phyloP scores from a whole-genome alignment of 1,139 yeast species.

The Arxiozyma telluris region DNA sequence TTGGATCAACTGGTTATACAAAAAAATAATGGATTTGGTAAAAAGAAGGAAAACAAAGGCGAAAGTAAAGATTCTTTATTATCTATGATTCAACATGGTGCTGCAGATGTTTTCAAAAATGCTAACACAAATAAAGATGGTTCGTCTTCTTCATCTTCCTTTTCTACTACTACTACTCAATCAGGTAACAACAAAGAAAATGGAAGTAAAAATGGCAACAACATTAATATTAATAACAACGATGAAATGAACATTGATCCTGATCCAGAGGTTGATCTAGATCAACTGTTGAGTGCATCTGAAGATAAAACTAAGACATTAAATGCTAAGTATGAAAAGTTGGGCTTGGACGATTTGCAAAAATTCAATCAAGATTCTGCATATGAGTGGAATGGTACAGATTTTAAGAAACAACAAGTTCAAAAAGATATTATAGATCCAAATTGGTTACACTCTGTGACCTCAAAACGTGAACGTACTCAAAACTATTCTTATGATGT shows the following conservation, averaged over 20 bases:
- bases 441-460: constrained; percentile 54
- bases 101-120: constrained; percentile 66
- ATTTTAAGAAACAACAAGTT: constrained; percentile 55
- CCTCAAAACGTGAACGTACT: constrained; percentile 47
- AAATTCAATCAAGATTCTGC: constrained; percentile 60
- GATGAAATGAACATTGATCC: constrained; percentile 13
- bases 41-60: constrained; percentile 41
- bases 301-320: constrained; percentile 70
- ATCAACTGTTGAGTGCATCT: constrained; percentile 64
- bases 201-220: background rate
- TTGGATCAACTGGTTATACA: constrained; percentile 93
- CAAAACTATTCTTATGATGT: constrained; percentile 70
- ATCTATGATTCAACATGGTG: constrained; percentile 96
- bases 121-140: constrained; percentile 15
- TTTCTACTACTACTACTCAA: constrained; percentile 24
- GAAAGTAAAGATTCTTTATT: constrained; percentile 74
- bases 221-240: background rate
- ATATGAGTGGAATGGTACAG: constrained; percentile 79
- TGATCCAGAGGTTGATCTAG: constrained; percentile 60
- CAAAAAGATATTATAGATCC: constrained; percentile 34
- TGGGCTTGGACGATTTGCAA: constrained; percentile 90
- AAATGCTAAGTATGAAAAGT: constrained; percentile 70
- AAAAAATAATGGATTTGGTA: constrained; percentile 58
- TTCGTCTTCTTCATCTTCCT: constrained; percentile 11
- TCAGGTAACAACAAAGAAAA: constrained; percentile 20